A percentile compares a stretch with the other conserved stretches of the same genome.
phyloP scores from a whole-genome alignment of 257 asterid genomes.

The Oldenlandia corymbosa region DNA sequence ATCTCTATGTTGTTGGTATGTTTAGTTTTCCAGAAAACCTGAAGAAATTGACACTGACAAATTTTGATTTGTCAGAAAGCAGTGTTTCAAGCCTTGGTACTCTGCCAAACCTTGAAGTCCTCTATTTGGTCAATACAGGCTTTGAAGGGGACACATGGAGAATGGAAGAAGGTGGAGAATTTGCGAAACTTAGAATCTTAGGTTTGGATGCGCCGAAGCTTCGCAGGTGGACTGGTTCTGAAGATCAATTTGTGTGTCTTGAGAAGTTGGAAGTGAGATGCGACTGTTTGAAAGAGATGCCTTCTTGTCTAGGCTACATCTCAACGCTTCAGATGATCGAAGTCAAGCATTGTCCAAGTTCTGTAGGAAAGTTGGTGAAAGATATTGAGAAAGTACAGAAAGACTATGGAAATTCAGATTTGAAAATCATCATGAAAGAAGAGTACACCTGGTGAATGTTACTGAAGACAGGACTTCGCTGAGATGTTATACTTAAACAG shows the following conservation, averaged over 20 bases:
- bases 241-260: not conserved
- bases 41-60: not conserved
- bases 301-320: not conserved
- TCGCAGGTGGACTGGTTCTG: constrained; percentile 1
- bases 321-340: constrained; percentile 1
- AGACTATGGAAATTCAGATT: not conserved
- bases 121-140: not conserved
- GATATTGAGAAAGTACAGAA: not conserved
- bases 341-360: not conserved
- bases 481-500: too few species aligned
- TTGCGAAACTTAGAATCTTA: constrained; percentile 8
- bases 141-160: constrained; percentile 8
- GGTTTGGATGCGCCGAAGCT: not conserved
- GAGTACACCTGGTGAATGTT: too few species aligned
- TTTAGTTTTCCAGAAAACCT: not conserved
- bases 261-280: not conserved
- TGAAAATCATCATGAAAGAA: too few species aligned
- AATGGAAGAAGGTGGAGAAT: not conserved
- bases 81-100: not conserved
- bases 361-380: not conserved
- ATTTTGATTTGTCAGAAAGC: not conserved
- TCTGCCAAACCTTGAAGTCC: constrained; percentile 3
- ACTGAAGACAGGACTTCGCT: too few species aligned
- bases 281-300: not conserved
- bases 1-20: not conserved